phyloP scores from a whole-genome alignment of 306 rosid genomes.

The Spatholobus suberectus region DNA sequence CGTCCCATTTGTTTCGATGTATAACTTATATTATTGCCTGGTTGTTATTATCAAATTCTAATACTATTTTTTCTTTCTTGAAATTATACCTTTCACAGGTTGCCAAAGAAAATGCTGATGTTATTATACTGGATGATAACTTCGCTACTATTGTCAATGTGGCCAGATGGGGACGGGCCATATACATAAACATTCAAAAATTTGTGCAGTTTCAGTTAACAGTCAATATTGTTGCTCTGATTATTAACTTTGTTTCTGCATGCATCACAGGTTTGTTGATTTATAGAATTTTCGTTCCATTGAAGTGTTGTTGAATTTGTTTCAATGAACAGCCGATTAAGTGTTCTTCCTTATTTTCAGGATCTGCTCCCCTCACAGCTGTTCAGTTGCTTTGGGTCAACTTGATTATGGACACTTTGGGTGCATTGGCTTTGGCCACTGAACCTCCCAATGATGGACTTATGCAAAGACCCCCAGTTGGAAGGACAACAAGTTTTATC shows the following conservation, averaged over 20 bases:
- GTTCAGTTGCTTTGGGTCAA: slow-evolving; percentile 97
- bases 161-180: slow-evolving; percentile 93
- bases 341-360: slow-evolving; percentile 53
- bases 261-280: slow-evolving; percentile 80
- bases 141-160: slow-evolving; percentile 84
- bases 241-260: slow-evolving; percentile 83
- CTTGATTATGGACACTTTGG: slow-evolving; percentile 97
- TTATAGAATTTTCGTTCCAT: background rate
- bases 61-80: background rate
- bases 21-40: background rate
- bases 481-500: slow-evolving; percentile 68
- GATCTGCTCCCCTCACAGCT: slow-evolving; percentile 94
- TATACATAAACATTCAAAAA: slow-evolving; percentile 92
- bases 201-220: slow-evolving; percentile 97
- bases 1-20: background rate
- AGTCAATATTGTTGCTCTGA: slow-evolving; percentile 87
- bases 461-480: slow-evolving; percentile 80
- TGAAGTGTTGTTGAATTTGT: slow-evolving; percentile 15
- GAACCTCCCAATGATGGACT: slow-evolving; percentile 91
- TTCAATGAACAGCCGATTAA: slow-evolving; percentile 15
- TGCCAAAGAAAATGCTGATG: slow-evolving; percentile 93
- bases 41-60: slow-evolving; percentile 16
- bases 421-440: slow-evolving; percentile 96
- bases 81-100: slow-evolving; percentile 62
- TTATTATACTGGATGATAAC: slow-evolving; percentile 91